Percentiles rank a stretch among this genome's conserved stretches.
These are phyloP conservation scores for Rutstroemia sp. DNA, from an alignment of 2,329 filamentous ascomycete species.

Conservation along the genomic window DNA sequence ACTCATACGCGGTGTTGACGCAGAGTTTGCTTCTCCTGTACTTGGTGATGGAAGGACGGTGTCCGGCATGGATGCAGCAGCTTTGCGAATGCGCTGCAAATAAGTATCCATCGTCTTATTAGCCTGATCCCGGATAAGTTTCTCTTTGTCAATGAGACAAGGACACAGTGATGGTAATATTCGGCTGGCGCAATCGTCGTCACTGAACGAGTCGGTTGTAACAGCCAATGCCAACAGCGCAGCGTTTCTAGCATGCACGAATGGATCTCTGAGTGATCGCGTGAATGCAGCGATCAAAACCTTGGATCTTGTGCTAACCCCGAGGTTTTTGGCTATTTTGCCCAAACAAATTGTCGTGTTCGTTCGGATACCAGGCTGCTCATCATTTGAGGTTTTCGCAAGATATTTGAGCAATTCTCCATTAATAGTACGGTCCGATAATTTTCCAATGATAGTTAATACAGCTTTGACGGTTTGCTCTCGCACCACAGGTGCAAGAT, in stretches of 20 bases:
- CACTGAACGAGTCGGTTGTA: slow-evolving; percentile 77
- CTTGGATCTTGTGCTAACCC: slow-evolving; percentile 70
- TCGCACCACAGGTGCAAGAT: slow-evolving; percentile 80
- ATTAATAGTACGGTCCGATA: slow-evolving; percentile 89
- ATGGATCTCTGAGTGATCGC: slow-evolving; percentile 83
- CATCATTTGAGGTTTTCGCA: slow-evolving; percentile 94
- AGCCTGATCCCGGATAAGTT: slow-evolving; percentile 85
- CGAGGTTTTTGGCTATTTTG: slow-evolving; percentile 88
- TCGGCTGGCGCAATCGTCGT: slow-evolving; percentile 81
- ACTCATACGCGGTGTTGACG: slow-evolving; percentile 62
- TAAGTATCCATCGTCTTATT: slow-evolving; percentile 85
- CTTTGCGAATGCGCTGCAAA: slow-evolving; percentile 73
- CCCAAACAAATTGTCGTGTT: slow-evolving; percentile 97
- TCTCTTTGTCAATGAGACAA: slow-evolving; percentile 87
- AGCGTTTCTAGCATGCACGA: slow-evolving; percentile 88
- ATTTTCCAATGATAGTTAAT: slow-evolving; percentile 75
- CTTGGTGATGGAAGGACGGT: slow-evolving; percentile 62
- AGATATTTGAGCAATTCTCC: slow-evolving; percentile 85
- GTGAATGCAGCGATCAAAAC: slow-evolving; percentile 90
- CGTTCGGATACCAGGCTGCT: slow-evolving; percentile 92
- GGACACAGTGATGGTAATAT: slow-evolving; percentile 81
- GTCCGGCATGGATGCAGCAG: slow-evolving; percentile 70
- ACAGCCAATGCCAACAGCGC: slow-evolving; percentile 78
- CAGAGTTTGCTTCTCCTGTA: slow-evolving; percentile 35
- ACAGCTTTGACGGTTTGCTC: slow-evolving; percentile 97